These are phyloP conservation scores for Candida sp. DNA, from an alignment of 1,139 yeast genomes.

Conservation along the genomic window DNA sequence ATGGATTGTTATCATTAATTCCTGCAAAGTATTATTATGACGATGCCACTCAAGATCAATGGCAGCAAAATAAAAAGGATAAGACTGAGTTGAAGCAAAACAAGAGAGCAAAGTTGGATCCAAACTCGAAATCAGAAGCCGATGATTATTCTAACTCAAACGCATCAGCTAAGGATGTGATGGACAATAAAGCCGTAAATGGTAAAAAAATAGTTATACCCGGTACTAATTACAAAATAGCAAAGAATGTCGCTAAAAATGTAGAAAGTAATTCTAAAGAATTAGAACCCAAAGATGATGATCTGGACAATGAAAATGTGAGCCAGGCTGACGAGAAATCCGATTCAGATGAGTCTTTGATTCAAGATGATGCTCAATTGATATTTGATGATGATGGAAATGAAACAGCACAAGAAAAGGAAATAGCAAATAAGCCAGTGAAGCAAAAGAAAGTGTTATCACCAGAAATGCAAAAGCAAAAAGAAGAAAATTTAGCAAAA, in stretches of 20 bases:
- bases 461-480: slow-evolving; percentile 46
- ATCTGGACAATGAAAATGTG: slow-evolving; percentile 9
- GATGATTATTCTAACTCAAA: slow-evolving; percentile 34
- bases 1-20: slow-evolving; percentile 83
- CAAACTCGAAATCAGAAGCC: slow-evolving; percentile 48
- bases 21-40: slow-evolving; percentile 93
- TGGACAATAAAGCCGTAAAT: slow-evolving; percentile 50
- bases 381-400: slow-evolving; percentile 81
- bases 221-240: slow-evolving; percentile 10
- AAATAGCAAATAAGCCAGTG: slow-evolving; percentile 12
- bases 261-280: slow-evolving; percentile 13
- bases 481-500: slow-evolving; percentile 55
- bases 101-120: slow-evolving; percentile 74
- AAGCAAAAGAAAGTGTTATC: slow-evolving; percentile 27
- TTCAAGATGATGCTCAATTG: slow-evolving; percentile 40
- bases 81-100: slow-evolving; percentile 62
- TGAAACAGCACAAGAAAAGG: slow-evolving; percentile 32
- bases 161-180: slow-evolving; percentile 66
- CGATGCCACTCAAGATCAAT: slow-evolving; percentile 78
- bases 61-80: slow-evolving; percentile 80
- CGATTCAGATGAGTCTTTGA: slow-evolving; percentile 10
- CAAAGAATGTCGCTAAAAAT: slow-evolving; percentile 1
- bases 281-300: slow-evolving; percentile 10
- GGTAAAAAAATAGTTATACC: slow-evolving; percentile 65
- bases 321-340: slow-evolving; percentile 9